Conservation (phyloP, 2,329 filamentous ascomycete species). For the Verticillium alfalfae region DNA sequence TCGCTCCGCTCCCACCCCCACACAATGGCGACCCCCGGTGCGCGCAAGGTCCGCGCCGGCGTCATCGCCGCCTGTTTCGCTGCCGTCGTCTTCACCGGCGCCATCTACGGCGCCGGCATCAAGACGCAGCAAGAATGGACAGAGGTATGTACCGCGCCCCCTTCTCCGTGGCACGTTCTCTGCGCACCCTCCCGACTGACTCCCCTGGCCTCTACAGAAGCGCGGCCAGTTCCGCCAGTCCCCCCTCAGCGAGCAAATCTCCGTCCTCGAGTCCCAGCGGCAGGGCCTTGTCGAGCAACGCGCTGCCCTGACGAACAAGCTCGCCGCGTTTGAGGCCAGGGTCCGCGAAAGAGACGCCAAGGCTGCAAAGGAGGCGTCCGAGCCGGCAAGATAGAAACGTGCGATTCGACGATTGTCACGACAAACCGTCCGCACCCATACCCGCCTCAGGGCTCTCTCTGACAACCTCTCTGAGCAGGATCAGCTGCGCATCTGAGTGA, state of each 20-base stretch:
- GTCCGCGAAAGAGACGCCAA: conserved; percentile 28
- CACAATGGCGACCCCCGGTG: conserved; percentile 7
- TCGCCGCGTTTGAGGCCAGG: conserved; percentile 30
- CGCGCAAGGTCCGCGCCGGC: conserved; percentile 14
- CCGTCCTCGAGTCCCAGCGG: conserved; percentile 35
- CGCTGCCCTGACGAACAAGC: conserved; percentile 33
- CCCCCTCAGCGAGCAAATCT: conserved; percentile 36
- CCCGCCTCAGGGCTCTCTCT: too few relatives aligned
- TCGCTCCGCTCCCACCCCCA: too few relatives aligned
- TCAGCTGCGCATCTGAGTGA: too few relatives aligned
- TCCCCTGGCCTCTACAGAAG: conserved; percentile 15
- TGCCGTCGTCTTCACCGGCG: conserved; percentile 39
- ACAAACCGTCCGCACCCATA: too few relatives aligned
- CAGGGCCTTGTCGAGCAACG: conserved; percentile 30
- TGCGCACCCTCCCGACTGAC: background rate
- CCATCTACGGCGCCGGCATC: conserved; percentile 42
- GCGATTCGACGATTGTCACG: background rate
- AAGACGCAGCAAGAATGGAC: conserved; percentile 42
- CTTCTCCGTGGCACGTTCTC: background rate
- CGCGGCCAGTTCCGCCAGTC: conserved; percentile 29
- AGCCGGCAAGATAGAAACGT: background rate
- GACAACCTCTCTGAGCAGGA: too few relatives aligned
- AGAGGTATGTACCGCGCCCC: conserved; percentile 24
- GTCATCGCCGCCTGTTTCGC: conserved; percentile 35
- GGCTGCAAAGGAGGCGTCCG: background rate